phyloP scores from a whole-genome alignment of 1,284 basidiomycete species.

The Heterobasidion parviporum region DNA sequence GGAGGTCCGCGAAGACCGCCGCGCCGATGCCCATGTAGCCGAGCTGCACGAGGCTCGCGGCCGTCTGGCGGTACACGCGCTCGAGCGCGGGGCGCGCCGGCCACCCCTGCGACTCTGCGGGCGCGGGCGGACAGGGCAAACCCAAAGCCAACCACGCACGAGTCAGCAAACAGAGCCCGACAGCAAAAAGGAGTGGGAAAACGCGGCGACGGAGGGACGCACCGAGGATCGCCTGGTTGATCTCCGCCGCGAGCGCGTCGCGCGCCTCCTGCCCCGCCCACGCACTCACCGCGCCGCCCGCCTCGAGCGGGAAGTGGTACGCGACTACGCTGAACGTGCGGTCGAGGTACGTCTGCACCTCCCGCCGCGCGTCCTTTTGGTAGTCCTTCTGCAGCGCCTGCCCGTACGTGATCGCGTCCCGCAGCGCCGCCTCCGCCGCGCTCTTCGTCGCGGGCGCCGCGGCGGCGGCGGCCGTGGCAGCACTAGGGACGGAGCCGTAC shows the following conservation, averaged over 20 bases:
- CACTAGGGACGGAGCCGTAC: slow-evolving; percentile 6
- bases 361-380: slow-evolving; percentile 46
- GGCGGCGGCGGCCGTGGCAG: not conserved
- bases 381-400: slow-evolving; percentile 62
- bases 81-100: slow-evolving; percentile 67
- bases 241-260: slow-evolving; percentile 59
- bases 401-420: slow-evolving; percentile 61
- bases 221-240: slow-evolving; percentile 79
- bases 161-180: not conserved
- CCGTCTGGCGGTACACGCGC: slow-evolving; percentile 64
- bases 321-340: slow-evolving; percentile 73
- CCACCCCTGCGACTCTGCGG: slow-evolving; percentile 65
- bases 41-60: slow-evolving; percentile 56
- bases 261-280: slow-evolving; percentile 62
- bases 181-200: not conserved
- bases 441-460: slow-evolving; percentile 3
- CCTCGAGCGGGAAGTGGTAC: slow-evolving; percentile 63
- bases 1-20: slow-evolving; percentile 75
- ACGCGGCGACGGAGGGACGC: slow-evolving; percentile 18
- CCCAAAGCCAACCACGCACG: not conserved
- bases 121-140: slow-evolving; percentile 2
- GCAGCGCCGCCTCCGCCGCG: slow-evolving; percentile 42
- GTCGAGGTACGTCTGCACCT: slow-evolving; percentile 57
- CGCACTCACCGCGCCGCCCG: slow-evolving; percentile 53
- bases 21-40: slow-evolving; percentile 61